Percentiles rank a stretch among this genome's conserved stretches.
phyloP scores from a whole-genome alignment of 2,329 filamentous ascomycete species.

The Didymella keratinophila region DNA sequence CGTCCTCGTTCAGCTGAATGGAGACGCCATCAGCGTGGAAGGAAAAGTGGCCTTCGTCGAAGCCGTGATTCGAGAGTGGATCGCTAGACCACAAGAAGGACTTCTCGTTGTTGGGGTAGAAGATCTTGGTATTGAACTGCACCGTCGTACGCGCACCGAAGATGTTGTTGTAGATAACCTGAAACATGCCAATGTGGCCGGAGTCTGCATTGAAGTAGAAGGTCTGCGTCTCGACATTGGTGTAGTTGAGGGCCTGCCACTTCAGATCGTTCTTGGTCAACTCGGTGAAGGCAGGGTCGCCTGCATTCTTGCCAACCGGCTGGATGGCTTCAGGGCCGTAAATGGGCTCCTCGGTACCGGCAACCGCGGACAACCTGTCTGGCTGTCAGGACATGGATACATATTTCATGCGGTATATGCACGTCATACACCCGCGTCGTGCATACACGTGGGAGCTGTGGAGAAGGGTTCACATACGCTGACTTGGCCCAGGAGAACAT shows the following conservation, averaged over 20 bases:
- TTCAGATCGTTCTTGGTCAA: constrained; percentile 78
- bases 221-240: constrained; percentile 90
- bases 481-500: constrained; percentile 98
- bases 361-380: constrained; percentile 73
- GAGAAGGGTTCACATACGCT: constrained; percentile 66
- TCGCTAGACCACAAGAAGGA: constrained; percentile 85
- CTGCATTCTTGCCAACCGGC: constrained; percentile 82
- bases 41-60: constrained; percentile 81
- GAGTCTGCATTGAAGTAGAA: constrained; percentile 88
- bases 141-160: constrained; percentile 86
- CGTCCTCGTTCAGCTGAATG: constrained; percentile 85
- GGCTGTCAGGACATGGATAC: constrained; percentile 24
- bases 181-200: constrained; percentile 78
- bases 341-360: constrained; percentile 94
- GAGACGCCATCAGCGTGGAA: constrained; percentile 90
- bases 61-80: constrained; percentile 78
- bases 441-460: constrained; percentile 27
- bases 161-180: constrained; percentile 98
- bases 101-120: constrained; percentile 75
- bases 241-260: constrained; percentile 83
- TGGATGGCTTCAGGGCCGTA: constrained; percentile 90
- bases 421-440: constrained; percentile 24
- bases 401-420: constrained; percentile 3
- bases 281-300: constrained; percentile 81
- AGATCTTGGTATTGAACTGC: constrained; percentile 95